Percentiles rank a stretch among this genome's conserved stretches.
phyloP scores from a whole-genome alignment of 345 rosid genomes.

The Crucihimalaya himalaica region DNA sequence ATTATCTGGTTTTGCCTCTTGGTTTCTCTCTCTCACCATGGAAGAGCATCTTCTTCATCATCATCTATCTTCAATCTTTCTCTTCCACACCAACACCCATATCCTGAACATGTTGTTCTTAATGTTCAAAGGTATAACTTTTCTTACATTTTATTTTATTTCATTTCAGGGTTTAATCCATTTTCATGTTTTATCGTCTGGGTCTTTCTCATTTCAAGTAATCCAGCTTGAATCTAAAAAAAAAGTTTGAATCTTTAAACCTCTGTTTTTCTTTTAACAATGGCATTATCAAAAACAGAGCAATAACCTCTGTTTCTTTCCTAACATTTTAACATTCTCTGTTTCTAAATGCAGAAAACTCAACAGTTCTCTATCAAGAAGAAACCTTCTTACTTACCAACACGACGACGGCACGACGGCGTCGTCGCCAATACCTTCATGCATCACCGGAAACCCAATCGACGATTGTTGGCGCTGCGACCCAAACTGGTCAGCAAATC shows the following conservation, averaged over 20 bases:
- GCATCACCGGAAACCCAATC: slow-evolving; percentile 75
- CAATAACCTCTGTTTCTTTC: slow-evolving; percentile 24
- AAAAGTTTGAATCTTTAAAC: not conserved
- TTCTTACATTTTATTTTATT: not conserved
- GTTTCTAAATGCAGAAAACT: slow-evolving; percentile 43
- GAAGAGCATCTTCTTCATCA: slow-evolving; percentile 18
- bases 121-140: slow-evolving; percentile 50
- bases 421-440: slow-evolving; percentile 31
- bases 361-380: slow-evolving; percentile 47
- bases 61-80: slow-evolving; percentile 43
- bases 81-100: slow-evolving; percentile 64
- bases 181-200: not conserved
- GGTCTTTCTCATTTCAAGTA: slow-evolving; percentile 18
- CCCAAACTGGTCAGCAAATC: slow-evolving; percentile 66
- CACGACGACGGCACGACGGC: slow-evolving; percentile 39
- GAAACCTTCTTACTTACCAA: slow-evolving; percentile 37
- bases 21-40: slow-evolving; percentile 28
- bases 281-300: slow-evolving; percentile 35
- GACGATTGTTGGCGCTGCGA: slow-evolving; percentile 92
- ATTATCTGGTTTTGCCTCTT: slow-evolving; percentile 47
- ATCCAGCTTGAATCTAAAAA: not conserved
- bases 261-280: slow-evolving; percentile 3
- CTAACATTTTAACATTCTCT: not conserved
- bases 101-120: slow-evolving; percentile 58
- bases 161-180: not conserved